A percentile compares a stretch with the other conserved stretches of the same genome.
phyloP scores from a whole-genome alignment of 2,329 filamentous ascomycete species.

The Ustilaginoidea virens region DNA sequence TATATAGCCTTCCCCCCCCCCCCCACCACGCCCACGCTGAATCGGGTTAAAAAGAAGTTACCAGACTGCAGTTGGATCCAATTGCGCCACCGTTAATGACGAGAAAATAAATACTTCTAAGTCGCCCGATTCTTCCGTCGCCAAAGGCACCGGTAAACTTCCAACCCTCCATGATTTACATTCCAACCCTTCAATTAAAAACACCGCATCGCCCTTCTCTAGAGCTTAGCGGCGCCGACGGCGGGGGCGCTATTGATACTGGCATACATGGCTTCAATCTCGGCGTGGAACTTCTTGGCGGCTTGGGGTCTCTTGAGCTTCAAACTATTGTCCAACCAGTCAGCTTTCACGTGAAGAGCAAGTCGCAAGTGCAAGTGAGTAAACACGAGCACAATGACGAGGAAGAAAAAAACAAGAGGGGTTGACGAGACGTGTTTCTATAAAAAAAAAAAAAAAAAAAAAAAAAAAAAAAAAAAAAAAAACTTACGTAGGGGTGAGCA shows the following conservation, averaged over 20 bases:
- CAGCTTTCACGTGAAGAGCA: too few relatives aligned
- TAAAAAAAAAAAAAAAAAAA: not conserved
- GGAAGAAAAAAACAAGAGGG: not conserved
- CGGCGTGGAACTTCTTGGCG: constrained; percentile 32
- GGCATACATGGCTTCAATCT: constrained; percentile 42
- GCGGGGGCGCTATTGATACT: constrained; percentile 24
- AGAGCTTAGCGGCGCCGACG: constrained; percentile 4
- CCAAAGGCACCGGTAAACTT: too few relatives aligned
- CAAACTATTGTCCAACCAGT: constrained; percentile 22
- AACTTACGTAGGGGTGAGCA: constrained; percentile 75
- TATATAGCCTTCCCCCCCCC: too few relatives aligned
- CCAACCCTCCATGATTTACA: too few relatives aligned
- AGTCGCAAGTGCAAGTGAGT: not conserved
- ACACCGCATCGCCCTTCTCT: not conserved
- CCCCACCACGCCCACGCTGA: too few relatives aligned
- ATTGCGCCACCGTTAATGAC: too few relatives aligned
- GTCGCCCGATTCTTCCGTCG: too few relatives aligned
- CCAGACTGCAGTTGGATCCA: too few relatives aligned
- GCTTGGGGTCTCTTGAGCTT: constrained; percentile 46
- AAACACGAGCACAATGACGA: not conserved
- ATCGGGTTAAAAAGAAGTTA: too few relatives aligned
- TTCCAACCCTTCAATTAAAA: too few relatives aligned
- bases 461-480: not conserved
- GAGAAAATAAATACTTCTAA: too few relatives aligned
- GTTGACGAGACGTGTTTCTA: not conserved